Evolutionary conservation across 139 green algal genomes (phyloP).

Genomic region (Coccomyxa sp.): DNA sequence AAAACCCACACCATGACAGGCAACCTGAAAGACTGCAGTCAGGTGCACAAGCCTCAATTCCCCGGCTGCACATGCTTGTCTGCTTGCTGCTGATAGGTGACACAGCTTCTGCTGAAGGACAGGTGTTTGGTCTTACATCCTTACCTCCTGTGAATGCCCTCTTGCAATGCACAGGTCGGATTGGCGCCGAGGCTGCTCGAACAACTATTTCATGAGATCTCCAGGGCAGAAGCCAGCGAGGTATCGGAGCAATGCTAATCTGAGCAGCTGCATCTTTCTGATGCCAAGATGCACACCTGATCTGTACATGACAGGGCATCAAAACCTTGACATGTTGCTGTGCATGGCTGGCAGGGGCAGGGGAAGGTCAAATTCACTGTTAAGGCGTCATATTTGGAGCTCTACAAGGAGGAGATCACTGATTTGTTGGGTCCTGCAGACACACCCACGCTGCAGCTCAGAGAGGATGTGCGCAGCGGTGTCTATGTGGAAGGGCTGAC

Average conservation of each 20-base stretch:
- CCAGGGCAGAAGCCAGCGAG: too few relatives aligned
- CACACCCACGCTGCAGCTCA: slow-evolving; percentile 45
- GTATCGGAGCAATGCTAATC: too few relatives aligned
- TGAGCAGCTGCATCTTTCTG: too few relatives aligned
- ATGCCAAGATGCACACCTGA: too few relatives aligned
- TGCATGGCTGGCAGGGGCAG: background rate
- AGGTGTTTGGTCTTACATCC: too few relatives aligned
- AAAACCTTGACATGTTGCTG: too few relatives aligned
- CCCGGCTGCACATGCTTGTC: background rate
- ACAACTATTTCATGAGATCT: too few relatives aligned
- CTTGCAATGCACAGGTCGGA: too few relatives aligned
- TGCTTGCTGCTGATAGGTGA: background rate
- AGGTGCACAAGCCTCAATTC: background rate
- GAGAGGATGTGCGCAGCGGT: slow-evolving; percentile 68
- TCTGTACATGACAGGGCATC: too few relatives aligned
- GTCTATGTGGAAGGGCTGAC: slow-evolving; percentile 78
- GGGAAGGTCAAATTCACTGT: background rate
- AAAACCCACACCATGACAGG: slow-evolving; percentile 81
- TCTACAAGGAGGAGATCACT: slow-evolving; percentile 94
- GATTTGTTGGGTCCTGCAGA: slow-evolving; percentile 67
- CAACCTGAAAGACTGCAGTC: background rate
- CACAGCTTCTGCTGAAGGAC: too few relatives aligned
- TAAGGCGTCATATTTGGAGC: slow-evolving; percentile 23
- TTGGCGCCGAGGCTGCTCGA: too few relatives aligned
- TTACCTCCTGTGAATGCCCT: background rate